These are phyloP conservation scores for Aaosphaeria arxii DNA, from an alignment of 2,329 filamentous ascomycete genomes.

Conservation along the genomic window DNA sequence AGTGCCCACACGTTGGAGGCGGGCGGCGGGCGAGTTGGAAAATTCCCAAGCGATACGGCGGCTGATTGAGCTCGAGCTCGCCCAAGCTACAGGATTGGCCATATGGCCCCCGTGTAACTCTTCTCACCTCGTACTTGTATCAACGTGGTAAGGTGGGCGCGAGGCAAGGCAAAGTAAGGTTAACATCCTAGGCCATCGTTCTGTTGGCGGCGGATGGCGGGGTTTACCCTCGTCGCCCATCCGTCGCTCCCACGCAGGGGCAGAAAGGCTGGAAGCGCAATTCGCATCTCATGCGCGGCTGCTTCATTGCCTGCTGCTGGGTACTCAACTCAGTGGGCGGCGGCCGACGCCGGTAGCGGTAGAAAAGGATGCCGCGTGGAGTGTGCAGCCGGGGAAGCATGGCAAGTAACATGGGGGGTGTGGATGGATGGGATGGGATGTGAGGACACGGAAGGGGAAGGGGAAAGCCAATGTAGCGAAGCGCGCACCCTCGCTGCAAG, in stretches of 20 bases:
- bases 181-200: background rate
- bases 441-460: background rate
- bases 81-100: slow-evolving; percentile 25
- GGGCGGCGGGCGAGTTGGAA: slow-evolving; percentile 21
- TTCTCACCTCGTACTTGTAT: too few relatives aligned
- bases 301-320: slow-evolving; percentile 1
- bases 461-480: slow-evolving; percentile 15
- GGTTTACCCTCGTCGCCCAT: slow-evolving; percentile 22
- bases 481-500: too few relatives aligned
- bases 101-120: too few relatives aligned
- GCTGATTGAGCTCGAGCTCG: slow-evolving; percentile 19
- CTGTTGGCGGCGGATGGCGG: slow-evolving; percentile 17
- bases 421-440: background rate
- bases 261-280: slow-evolving; percentile 15
- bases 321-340: background rate
- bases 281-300: slow-evolving; percentile 4
- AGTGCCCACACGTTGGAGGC: slow-evolving; percentile 6
- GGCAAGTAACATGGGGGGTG: background rate
- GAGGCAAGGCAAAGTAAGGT: too few relatives aligned
- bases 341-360: slow-evolving; percentile 3
- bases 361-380: slow-evolving; percentile 4
- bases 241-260: slow-evolving; percentile 24
- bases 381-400: background rate
- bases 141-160: too few relatives aligned
- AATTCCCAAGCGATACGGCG: slow-evolving; percentile 24